Conservation (phyloP, 164 flowering plant species). For the Chimonanthus praecox region DNA sequence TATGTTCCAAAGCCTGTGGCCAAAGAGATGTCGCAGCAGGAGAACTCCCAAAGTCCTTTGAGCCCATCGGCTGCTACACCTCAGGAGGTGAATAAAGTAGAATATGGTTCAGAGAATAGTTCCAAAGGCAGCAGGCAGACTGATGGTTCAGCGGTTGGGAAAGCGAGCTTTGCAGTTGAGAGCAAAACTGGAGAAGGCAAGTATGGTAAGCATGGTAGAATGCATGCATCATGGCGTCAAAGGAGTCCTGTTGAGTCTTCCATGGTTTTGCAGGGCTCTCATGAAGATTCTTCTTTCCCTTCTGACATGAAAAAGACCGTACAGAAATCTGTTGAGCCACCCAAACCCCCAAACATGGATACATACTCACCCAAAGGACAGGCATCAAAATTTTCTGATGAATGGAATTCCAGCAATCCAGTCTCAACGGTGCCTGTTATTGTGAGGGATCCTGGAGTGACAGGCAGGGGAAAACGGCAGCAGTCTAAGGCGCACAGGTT, state of each 20-base stretch:
- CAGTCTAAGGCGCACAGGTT: constrained; percentile 34
- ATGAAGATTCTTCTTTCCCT: constrained; percentile 25
- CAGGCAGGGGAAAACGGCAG: constrained; percentile 50
- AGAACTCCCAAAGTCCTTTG: constrained; percentile 27
- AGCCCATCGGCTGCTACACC: constrained; percentile 24
- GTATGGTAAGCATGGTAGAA: constrained; percentile 47
- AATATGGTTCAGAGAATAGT: constrained; percentile 19
- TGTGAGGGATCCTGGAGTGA: constrained; percentile 41
- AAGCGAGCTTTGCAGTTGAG: constrained; percentile 22
- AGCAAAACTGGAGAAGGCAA: constrained; percentile 40
- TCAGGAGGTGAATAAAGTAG: constrained; percentile 23
- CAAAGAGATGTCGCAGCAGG: constrained; percentile 80
- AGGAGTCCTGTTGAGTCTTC: constrained; percentile 37
- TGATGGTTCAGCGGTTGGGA: constrained; percentile 19
- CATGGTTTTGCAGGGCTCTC: constrained; percentile 17
- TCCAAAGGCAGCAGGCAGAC: constrained; percentile 19
- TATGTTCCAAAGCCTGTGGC: constrained; percentile 94
- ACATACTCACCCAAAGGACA: constrained; percentile 23
- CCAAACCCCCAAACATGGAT: constrained; percentile 27
- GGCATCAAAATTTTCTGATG: constrained; percentile 3
- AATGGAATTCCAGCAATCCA: constrained; percentile 19
- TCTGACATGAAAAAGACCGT: constrained; percentile 18
- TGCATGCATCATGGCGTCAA: constrained; percentile 69
- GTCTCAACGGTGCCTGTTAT: constrained; percentile 18
- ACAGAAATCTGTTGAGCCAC: constrained; percentile 27